Percentiles rank a stretch among this genome's conserved stretches.
Evolutionary conservation across 352 stramenopile species (phyloP).

Genomic region (Pythium diclinum): DNA sequence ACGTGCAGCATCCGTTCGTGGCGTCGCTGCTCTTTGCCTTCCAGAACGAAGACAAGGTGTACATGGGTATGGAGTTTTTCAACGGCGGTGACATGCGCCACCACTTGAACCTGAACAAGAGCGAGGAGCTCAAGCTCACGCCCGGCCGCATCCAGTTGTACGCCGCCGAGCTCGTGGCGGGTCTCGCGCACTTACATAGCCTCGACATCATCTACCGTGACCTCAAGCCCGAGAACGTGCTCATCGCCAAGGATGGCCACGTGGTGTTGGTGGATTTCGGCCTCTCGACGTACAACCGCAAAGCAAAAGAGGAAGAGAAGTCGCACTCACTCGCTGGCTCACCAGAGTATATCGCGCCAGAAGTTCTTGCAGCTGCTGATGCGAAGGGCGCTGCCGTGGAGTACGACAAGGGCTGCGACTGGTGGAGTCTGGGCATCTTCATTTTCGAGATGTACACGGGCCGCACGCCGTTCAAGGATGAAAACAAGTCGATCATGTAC

Average conservation of each 20-base stretch:
- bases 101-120: conserved; percentile 71
- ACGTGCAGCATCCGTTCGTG: conserved; percentile 96
- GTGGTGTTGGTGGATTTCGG: conserved; percentile 90
- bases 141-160: conserved; percentile 80
- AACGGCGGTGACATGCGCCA: conserved; percentile 94
- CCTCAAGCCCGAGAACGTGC: conserved; percentile 86
- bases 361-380: conserved; percentile 78
- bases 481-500: conserved; percentile 91
- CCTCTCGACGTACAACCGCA: conserved; percentile 75
- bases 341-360: conserved; percentile 91
- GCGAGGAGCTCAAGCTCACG: conserved; percentile 61
- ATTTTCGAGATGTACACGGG: conserved; percentile 91
- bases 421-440: conserved; percentile 89
- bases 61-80: conserved; percentile 98
- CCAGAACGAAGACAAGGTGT: conserved; percentile 97
- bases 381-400: conserved; percentile 38
- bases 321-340: conserved; percentile 74
- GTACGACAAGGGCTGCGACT: conserved; percentile 86
- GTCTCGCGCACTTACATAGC: conserved; percentile 86
- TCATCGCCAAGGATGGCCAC: conserved; percentile 87
- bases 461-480: conserved; percentile 90
- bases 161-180: conserved; percentile 77
- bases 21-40: conserved; percentile 97
- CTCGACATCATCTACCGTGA: conserved; percentile 90
- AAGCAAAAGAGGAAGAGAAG: conserved; percentile 37